phyloP scores from a whole-genome alignment of 495 filamentous ascomycete genomes.

The Podospora pseudoanserina region DNA sequence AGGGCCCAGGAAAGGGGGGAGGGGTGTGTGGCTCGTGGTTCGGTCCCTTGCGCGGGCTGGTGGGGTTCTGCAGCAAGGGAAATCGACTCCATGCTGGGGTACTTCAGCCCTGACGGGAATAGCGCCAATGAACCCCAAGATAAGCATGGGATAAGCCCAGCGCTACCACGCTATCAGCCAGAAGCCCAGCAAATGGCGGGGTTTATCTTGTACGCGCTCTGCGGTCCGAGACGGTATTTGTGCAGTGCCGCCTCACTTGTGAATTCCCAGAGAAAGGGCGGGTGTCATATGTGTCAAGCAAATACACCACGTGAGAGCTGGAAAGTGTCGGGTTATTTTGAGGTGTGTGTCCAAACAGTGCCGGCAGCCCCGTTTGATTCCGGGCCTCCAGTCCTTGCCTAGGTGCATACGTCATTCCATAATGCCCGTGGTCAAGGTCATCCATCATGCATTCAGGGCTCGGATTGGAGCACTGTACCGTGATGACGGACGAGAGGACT shows the following conservation, averaged over 20 bases:
- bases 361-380: background rate
- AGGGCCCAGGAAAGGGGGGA: conserved; percentile 10
- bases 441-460: conserved; percentile 12
- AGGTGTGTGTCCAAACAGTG: background rate
- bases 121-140: conserved; percentile 14
- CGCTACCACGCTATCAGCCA: conserved; percentile 4
- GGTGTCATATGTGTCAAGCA: conserved; percentile 1
- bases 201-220: conserved; percentile 7
- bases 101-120: conserved; percentile 18
- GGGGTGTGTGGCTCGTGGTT: conserved; percentile 4
- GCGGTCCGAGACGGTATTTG: background rate
- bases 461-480: conserved; percentile 4
- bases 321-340: background rate
- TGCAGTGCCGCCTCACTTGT: background rate
- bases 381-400: background rate
- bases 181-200: conserved; percentile 8
- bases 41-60: conserved; percentile 10
- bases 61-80: conserved; percentile 2
- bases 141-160: conserved; percentile 9
- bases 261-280: background rate
- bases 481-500: background rate
- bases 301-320: conserved; percentile 1
- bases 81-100: conserved; percentile 10
- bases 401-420: background rate
- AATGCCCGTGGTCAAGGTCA: conserved; percentile 2